Base-by-base conservation (phyloP, 768 basidiomycete species). In the Tulasnella sp. region DNA sequence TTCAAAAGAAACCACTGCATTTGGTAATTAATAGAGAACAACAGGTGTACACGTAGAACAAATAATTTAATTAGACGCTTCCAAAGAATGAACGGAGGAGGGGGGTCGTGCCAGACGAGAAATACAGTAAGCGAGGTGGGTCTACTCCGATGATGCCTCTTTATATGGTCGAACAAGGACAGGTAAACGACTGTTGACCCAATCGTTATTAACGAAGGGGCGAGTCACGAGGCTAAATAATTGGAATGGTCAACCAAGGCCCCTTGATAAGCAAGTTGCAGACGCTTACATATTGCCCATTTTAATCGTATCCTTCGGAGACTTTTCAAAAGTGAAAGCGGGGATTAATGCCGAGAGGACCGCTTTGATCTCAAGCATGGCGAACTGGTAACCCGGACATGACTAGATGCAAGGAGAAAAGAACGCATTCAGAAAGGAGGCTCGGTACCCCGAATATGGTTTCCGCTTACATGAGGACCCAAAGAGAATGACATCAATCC, bases 321-420 rank as follows among this genome's bases (percentile, higher is more conserved):
- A 42, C 19, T 62, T 62, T 44, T 79, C 78, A 82, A 92, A 95
- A 6, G 84, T 86, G 81, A 94, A 95, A 82, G 89, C 88, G 18
- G 91, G 91, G 62, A 95, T 81, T 34, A 95, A 87, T 73, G 91
- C 88, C 82, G 90, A 94, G 12, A 94, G 83, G 83, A 95, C 91
- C 0, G 89, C 88, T 85, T 95, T 95, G 82, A 94, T 79, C 71
- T 79, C 78, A 27, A 79, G 68, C 71, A 79, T 71, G 19, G 78
- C 71, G 40, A 72, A 79, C 19, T 74, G 78, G 40, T 79, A 79
- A 14, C 78, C 78, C 6, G 78, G 78, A 34, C 78, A 79, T 21
- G 78, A 42, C 78, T 79, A 71, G 24, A 39, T 10, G 24, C 24
- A 36, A 46, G 73, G 44, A 40, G 1, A 74, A 34, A 8, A 16